phyloP scores from a whole-genome alignment of 768 basidiomycete genomes.

The Scleroderma citrinum region DNA sequence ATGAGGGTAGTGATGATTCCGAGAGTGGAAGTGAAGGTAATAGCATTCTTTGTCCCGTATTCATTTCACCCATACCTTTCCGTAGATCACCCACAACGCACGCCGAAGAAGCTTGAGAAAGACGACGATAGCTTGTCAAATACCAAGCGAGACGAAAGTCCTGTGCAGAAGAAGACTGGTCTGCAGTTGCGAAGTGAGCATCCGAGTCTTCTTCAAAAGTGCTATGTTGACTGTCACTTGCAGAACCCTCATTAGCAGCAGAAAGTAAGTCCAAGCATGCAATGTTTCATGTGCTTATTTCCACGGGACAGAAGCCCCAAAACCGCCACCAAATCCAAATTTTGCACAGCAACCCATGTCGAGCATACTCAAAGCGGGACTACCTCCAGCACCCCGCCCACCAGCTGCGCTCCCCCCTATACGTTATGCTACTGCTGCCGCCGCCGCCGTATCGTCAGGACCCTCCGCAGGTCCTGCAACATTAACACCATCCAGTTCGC shows the following conservation, averaged over 20 bases:
- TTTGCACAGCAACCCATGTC: slow-evolving; percentile 76
- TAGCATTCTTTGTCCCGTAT: neutral
- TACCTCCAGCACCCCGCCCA: slow-evolving; percentile 51
- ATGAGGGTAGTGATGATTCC: slow-evolving; percentile 69
- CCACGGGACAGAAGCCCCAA: slow-evolving; percentile 25
- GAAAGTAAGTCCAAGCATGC: slow-evolving; percentile 44
- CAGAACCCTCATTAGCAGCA: slow-evolving; percentile 59
- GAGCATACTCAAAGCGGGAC: slow-evolving; percentile 67
- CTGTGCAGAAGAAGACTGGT: slow-evolving; percentile 71
- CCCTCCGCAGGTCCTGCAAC: slow-evolving; percentile 32
- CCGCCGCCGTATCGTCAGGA: slow-evolving; percentile 32
- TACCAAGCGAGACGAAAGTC: slow-evolving; percentile 72
- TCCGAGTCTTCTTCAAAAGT: slow-evolving; percentile 1
- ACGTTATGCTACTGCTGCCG: slow-evolving; percentile 89
- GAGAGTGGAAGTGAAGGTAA: slow-evolving; percentile 70
- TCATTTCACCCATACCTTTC: neutral
- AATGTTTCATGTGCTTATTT: slow-evolving; percentile 1
- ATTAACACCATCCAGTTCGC: slow-evolving; percentile 37
- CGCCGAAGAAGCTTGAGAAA: slow-evolving; percentile 61
- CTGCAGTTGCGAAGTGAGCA: slow-evolving; percentile 70
- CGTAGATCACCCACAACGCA: slow-evolving; percentile 59
- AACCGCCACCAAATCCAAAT: slow-evolving; percentile 76
- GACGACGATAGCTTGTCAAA: slow-evolving; percentile 74
- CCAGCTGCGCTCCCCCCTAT: slow-evolving; percentile 67
- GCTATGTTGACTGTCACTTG: slow-evolving; percentile 11